phyloP scores from a whole-genome alignment of 2,329 filamentous ascomycete genomes.

The Aschersonia sp. region DNA sequence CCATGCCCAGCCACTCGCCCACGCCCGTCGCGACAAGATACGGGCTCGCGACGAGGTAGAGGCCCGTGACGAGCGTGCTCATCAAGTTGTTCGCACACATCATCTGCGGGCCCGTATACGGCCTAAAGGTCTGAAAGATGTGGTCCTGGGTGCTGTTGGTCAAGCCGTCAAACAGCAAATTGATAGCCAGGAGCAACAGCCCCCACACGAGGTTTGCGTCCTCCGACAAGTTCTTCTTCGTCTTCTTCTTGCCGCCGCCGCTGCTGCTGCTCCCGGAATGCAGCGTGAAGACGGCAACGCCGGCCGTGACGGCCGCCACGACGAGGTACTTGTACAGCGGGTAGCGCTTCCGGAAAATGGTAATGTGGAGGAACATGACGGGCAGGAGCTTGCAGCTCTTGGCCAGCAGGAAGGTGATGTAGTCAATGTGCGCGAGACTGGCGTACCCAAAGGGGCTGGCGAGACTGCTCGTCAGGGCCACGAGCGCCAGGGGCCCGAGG shows the following conservation, averaged over 20 bases:
- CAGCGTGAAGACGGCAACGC: constrained; percentile 89
- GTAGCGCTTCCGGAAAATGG: constrained; percentile 76
- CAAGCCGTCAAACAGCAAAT: constrained; percentile 86
- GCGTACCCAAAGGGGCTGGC: constrained; percentile 95
- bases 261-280: constrained; percentile 40
- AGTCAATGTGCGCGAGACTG: constrained; percentile 84
- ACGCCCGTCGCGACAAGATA: constrained; percentile 56
- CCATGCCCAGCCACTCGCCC: constrained; percentile 52
- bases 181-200: constrained; percentile 69
- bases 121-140: constrained; percentile 67
- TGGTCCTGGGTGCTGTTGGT: constrained; percentile 96
- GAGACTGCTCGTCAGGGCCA: constrained; percentile 75
- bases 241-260: constrained; percentile 24
- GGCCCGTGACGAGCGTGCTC: constrained; percentile 59
- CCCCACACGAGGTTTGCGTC: constrained; percentile 60
- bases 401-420: constrained; percentile 92
- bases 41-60: constrained; percentile 66
- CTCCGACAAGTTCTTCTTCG: constrained; percentile 26
- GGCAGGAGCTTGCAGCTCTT: constrained; percentile 98
- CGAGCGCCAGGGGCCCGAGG: constrained; percentile 63
- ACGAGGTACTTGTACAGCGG: constrained; percentile 95
- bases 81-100: constrained; percentile 97
- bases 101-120: constrained; percentile 91
- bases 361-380: constrained; percentile 93
- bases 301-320: constrained; percentile 76